A percentile compares a stretch with the other conserved stretches of the same genome.
Evolutionary conservation across 2,329 filamentous ascomycete genomes (phyloP).

Genomic region (Exserohilum rostratum): DNA sequence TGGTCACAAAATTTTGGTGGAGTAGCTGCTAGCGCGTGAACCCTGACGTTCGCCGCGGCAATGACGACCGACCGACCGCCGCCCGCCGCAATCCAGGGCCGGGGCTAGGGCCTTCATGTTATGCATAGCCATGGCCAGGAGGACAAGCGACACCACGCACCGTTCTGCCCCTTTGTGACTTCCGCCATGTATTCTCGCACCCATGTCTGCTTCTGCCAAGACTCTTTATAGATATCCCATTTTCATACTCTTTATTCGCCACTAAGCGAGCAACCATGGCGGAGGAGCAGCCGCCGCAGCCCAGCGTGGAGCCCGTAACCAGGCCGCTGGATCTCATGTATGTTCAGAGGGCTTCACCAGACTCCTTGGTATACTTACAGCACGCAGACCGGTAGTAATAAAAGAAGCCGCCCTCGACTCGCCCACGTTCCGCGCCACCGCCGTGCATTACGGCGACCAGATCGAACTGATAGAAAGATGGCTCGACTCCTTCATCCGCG

Average conservation of each 20-base stretch:
- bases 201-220: conserved; percentile 21
- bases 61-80: conserved; percentile 16
- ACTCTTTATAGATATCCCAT: conserved; percentile 11
- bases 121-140: conserved; percentile 2
- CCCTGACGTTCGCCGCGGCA: conserved; percentile 29
- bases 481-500: conserved; percentile 75
- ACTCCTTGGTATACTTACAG: conserved; percentile 11
- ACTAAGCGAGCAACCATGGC: conserved; percentile 37
- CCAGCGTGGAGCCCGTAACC: conserved; percentile 48
- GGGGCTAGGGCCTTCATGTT: conserved; percentile 1
- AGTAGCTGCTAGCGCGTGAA: conserved; percentile 29
- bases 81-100: conserved; percentile 17
- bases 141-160: conserved; percentile 12
- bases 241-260: not conserved
- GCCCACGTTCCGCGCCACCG: conserved; percentile 88
- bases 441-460: conserved; percentile 87
- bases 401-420: conserved; percentile 97
- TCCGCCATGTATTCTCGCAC: conserved; percentile 27
- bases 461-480: conserved; percentile 89
- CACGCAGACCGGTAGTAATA: conserved; percentile 74
- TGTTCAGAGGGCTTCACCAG: conserved; percentile 6
- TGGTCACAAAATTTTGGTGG: conserved; percentile 32
- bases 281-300: conserved; percentile 39
- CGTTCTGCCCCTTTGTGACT: conserved; percentile 9
- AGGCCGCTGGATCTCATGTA: conserved; percentile 53